Conservation (phyloP, 768 basidiomycete species). For the Russula vinacea region DNA sequence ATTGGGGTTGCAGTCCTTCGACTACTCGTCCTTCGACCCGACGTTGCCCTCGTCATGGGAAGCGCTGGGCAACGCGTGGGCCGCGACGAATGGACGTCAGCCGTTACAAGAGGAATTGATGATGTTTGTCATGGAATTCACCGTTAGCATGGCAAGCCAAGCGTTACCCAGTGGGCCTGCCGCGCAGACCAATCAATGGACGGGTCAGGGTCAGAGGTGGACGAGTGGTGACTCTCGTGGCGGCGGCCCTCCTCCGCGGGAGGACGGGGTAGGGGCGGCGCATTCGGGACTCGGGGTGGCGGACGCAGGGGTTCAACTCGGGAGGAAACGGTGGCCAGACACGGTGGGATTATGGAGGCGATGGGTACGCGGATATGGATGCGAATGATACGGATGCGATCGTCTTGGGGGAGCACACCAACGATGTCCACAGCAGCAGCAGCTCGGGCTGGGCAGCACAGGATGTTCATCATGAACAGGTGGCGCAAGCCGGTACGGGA, state of each 20-base stretch:
- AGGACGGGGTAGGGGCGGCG: conserved; percentile 44
- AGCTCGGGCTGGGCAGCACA: conserved; percentile 26
- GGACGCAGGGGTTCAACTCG: conserved; percentile 40
- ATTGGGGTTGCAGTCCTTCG: conserved; percentile 60
- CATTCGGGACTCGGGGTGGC: conserved; percentile 36
- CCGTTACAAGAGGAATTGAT: conserved; percentile 77
- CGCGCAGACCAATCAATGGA: conserved; percentile 15
- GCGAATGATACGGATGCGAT: conserved; percentile 51
- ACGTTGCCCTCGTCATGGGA: conserved; percentile 75
- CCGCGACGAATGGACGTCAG: conserved; percentile 58
- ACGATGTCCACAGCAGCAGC: conserved; percentile 19
- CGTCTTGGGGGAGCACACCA: conserved; percentile 51
- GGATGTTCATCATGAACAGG: conserved; percentile 15
- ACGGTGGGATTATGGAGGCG: conserved; percentile 38
- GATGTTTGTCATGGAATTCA: conserved; percentile 59
- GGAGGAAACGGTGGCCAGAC: conserved; percentile 39
- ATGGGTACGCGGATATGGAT: conserved; percentile 36
- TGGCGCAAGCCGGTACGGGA: conserved; percentile 3
- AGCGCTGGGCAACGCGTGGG: conserved; percentile 76
- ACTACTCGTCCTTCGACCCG: conserved; percentile 69
- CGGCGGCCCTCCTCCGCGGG: conserved; percentile 25
- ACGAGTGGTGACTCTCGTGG: conserved; percentile 12
- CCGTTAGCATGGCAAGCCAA: conserved; percentile 29
- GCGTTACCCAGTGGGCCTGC: neutral
- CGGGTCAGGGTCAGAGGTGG: conserved; percentile 18